Conservation (phyloP, 129 eudicot species). For the Arctium minus region DNA sequence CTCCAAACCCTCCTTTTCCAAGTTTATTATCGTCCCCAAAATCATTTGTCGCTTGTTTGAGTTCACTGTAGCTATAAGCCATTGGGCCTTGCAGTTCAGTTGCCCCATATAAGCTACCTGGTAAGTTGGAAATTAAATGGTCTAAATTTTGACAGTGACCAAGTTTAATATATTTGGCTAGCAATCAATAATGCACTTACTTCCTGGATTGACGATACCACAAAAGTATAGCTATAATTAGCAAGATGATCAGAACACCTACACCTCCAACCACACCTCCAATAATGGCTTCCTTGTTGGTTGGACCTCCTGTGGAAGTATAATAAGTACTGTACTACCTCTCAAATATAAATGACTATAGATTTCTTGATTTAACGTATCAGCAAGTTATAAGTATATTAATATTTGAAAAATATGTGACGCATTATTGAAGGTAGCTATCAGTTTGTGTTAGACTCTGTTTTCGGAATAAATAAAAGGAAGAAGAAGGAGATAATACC, state of each 20-base stretch:
- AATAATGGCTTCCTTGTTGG: conserved; percentile 51
- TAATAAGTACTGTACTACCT: too few species aligned
- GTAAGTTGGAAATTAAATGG: neutral
- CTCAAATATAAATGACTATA: too few species aligned
- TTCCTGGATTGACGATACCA: conserved; percentile 27
- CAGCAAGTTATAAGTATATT: too few species aligned
- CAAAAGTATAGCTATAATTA: neutral
- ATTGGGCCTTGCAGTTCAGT: conserved; percentile 77
- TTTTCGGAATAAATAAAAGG: too few species aligned
- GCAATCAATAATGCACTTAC: neutral
- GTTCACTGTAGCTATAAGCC: conserved; percentile 54
- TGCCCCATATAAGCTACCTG: conserved; percentile 59
- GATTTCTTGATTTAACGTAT: too few species aligned
- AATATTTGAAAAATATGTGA: too few species aligned
- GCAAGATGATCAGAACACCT: conserved; percentile 7
- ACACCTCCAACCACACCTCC: conserved; percentile 65
- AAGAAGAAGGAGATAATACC: too few species aligned
- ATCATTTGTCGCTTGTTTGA: conserved; percentile 57
- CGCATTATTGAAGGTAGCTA: too few species aligned
- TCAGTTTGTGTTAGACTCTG: too few species aligned
- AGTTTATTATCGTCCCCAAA: conserved; percentile 59
- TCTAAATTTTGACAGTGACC: neutral
- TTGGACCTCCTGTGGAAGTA: conserved; percentile 48
- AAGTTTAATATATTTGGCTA: neutral
- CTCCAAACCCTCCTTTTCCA: conserved; percentile 86